Evolutionary conservation across 2,329 filamentous ascomycete species (phyloP).

Genomic region (Phoma sp.): DNA sequence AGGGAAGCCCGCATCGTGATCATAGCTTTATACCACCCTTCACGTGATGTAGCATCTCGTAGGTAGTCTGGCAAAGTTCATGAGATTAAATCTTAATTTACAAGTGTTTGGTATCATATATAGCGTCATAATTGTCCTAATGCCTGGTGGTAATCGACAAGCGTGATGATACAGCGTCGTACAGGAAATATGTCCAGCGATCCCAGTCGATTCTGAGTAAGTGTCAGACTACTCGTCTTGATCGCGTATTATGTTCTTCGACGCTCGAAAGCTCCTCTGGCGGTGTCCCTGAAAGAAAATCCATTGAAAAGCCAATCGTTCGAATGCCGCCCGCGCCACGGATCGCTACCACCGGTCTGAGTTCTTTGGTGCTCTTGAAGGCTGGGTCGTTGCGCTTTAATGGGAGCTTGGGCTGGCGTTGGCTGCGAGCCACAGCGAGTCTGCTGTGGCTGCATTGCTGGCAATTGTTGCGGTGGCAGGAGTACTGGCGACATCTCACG

Average conservation of each 20-base stretch:
- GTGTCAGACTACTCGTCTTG: not conserved
- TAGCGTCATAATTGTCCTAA: too few relatives aligned
- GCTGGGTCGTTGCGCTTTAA: slow-evolving; percentile 31
- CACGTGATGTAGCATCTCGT: too few relatives aligned
- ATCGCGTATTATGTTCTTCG: slow-evolving; percentile 24
- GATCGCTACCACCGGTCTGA: slow-evolving; percentile 40
- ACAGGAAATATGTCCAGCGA: not conserved
- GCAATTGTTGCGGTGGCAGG: slow-evolving; percentile 34
- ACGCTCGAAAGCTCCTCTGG: slow-evolving; percentile 37
- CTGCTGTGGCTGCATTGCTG: slow-evolving; percentile 19
- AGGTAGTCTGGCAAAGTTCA: too few relatives aligned
- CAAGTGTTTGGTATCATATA: not conserved
- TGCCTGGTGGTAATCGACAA: too few relatives aligned
- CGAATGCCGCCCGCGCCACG: slow-evolving; percentile 47
- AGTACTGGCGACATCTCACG: slow-evolving; percentile 41
- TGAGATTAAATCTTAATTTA: slow-evolving; percentile 1
- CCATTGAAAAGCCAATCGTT: slow-evolving; percentile 49
- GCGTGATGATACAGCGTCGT: too few relatives aligned
- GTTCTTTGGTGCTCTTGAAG: slow-evolving; percentile 31
- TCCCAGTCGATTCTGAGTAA: not conserved
- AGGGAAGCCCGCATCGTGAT: too few relatives aligned
- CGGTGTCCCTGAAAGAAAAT: slow-evolving; percentile 46
- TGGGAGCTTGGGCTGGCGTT: slow-evolving; percentile 11
- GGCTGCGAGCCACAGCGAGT: slow-evolving; percentile 22
- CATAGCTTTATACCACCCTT: too few relatives aligned